A percentile compares a stretch with the other conserved stretches of the same genome.
Conservation (phyloP, 345 rosid genomes). For the Euclidium syriacum region DNA sequence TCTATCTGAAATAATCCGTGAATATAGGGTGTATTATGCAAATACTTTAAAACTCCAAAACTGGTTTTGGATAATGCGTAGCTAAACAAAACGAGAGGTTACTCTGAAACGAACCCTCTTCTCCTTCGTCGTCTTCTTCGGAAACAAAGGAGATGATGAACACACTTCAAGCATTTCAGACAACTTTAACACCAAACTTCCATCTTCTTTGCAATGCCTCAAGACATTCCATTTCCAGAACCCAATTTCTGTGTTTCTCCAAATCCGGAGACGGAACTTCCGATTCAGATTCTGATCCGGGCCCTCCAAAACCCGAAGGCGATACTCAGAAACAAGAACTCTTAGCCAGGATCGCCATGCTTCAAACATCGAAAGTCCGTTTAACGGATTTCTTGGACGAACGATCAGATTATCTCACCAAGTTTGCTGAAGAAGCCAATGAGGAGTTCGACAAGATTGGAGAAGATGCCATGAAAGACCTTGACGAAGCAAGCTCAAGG, state of each 20-base stretch:
- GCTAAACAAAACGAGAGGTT: slow-evolving; percentile 31
- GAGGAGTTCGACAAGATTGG: slow-evolving; percentile 80
- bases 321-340: slow-evolving; percentile 71
- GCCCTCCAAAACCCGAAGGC: slow-evolving; percentile 48
- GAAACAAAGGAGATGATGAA: slow-evolving; percentile 24
- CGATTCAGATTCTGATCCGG: slow-evolving; percentile 32
- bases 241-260: slow-evolving; percentile 23
- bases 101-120: slow-evolving; percentile 12
- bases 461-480: slow-evolving; percentile 84
- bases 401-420: slow-evolving; percentile 63
- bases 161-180: slow-evolving; percentile 28
- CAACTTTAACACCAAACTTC: slow-evolving; percentile 24
- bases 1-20: neutral
- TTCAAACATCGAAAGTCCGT: slow-evolving; percentile 81
- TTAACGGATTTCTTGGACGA: slow-evolving; percentile 81
- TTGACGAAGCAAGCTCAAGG: slow-evolving; percentile 83
- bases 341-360: slow-evolving; percentile 80
- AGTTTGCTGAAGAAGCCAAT: slow-evolving; percentile 80
- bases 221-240: slow-evolving; percentile 9
- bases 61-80: slow-evolving; percentile 33
- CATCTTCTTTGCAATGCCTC: slow-evolving; percentile 18
- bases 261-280: slow-evolving; percentile 19
- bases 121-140: slow-evolving; percentile 7
- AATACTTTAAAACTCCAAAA: slow-evolving; percentile 15
- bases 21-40: neutral